Conservation (phyloP, 495 filamentous ascomycete genomes). For the Podospora tetraspora region DNA sequence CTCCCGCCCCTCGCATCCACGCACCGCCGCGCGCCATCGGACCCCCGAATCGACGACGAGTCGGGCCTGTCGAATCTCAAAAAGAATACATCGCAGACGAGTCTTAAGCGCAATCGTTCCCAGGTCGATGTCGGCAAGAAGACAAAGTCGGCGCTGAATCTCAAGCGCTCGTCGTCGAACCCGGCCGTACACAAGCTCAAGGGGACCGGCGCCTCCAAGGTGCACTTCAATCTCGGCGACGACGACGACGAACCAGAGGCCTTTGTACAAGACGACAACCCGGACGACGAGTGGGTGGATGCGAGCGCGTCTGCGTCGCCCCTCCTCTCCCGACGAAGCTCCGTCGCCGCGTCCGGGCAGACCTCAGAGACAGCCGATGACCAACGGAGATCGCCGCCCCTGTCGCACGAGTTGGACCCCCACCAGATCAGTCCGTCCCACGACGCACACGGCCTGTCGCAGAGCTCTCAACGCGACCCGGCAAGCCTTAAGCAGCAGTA, state of each 20-base stretch:
- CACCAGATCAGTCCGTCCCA: conserved; percentile 9
- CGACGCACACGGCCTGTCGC: conserved; percentile 6
- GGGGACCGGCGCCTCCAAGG: conserved; percentile 27
- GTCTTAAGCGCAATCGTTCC: conserved; percentile 46
- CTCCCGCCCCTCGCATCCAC: conserved; percentile 26
- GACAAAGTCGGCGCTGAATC: conserved; percentile 40
- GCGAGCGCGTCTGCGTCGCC: conserved; percentile 52
- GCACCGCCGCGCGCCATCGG: conserved; percentile 43
- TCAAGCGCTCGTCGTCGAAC: conserved; percentile 43
- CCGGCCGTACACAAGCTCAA: conserved; percentile 37
- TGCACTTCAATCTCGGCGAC: conserved; percentile 49
- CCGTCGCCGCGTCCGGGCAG: conserved; percentile 37
- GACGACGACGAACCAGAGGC: conserved; percentile 42
- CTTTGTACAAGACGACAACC: conserved; percentile 31
- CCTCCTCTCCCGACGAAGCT: conserved; percentile 45
- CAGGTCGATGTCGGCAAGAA: conserved; percentile 45
- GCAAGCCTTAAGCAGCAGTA: conserved; percentile 38
- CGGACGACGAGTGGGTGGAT: conserved; percentile 52
- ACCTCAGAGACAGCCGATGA: conserved; percentile 14
- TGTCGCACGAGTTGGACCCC: conserved; percentile 1
- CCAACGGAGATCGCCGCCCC: conserved; percentile 1
- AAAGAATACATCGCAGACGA: conserved; percentile 43
- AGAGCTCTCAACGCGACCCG: conserved; percentile 25
- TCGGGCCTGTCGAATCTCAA: conserved; percentile 35
- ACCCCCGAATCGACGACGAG: conserved; percentile 32